These are phyloP conservation scores for Rhinocladiella mackenziei DNA, from an alignment of 2,329 filamentous ascomycete genomes.

Conservation along the genomic window DNA sequence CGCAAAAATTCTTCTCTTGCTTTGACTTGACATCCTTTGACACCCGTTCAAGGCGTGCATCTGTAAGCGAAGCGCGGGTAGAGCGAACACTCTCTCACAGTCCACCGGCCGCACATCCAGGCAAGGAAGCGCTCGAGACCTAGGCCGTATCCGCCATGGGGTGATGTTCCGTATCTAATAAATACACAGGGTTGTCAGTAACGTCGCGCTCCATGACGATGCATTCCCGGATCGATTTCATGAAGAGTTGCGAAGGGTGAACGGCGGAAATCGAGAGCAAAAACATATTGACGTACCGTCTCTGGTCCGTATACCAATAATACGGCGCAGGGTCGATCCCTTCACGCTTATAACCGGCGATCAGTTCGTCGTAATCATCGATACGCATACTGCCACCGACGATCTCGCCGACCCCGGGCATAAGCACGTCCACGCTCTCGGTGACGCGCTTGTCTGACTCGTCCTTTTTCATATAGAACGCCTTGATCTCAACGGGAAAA, in stretches of 20 bases:
- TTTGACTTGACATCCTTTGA: neutral
- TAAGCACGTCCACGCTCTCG: conserved; percentile 79
- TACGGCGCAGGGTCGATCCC: conserved; percentile 80
- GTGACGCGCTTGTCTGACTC: conserved; percentile 74
- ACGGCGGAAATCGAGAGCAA: conserved; percentile 47
- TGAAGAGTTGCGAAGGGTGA: conserved; percentile 5
- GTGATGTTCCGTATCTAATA: conserved; percentile 82
- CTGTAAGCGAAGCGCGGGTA: conserved; percentile 51
- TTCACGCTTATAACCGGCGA: conserved; percentile 82
- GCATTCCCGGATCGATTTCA: neutral
- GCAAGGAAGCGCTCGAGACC: conserved; percentile 78
- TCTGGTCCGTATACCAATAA: conserved; percentile 98
- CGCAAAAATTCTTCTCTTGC: no score
- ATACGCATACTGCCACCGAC: conserved; percentile 97
- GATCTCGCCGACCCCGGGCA: conserved; percentile 97
- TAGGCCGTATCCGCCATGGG: conserved; percentile 89
- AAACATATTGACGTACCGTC: conserved; percentile 57
- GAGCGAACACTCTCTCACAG: conserved; percentile 55
- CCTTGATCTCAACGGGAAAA: conserved; percentile 96
- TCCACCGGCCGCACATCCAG: conserved; percentile 64
- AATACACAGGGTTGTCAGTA: no score
- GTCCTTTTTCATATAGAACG: conserved; percentile 98
- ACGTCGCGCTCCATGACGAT: no score
- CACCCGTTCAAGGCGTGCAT: conserved; percentile 43
- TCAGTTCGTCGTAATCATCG: conserved; percentile 81